phyloP scores from a whole-genome alignment of 768 basidiomycete genomes.

The Termitomyces sp. region DNA sequence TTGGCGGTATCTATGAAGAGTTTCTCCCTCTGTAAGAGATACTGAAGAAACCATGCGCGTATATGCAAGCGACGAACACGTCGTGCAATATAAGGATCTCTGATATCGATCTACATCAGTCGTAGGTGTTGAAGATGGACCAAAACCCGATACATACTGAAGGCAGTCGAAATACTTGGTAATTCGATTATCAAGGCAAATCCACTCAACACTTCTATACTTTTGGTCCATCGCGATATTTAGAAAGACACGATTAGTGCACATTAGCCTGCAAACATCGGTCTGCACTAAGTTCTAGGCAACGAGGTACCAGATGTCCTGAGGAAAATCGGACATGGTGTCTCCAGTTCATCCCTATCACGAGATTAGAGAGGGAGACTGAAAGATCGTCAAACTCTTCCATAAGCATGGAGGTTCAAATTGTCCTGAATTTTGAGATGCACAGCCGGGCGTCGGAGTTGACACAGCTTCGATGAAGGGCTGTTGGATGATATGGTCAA shows the following conservation, averaged over 20 bases:
- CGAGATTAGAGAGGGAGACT: background rate
- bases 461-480: background rate
- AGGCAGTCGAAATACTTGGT: slow-evolving; percentile 22
- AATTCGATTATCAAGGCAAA: slow-evolving; percentile 24
- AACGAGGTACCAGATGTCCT: slow-evolving; percentile 31
- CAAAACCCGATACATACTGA: slow-evolving; percentile 19
- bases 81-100: too few relatives aligned
- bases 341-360: background rate
- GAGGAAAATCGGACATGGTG: slow-evolving; percentile 19
- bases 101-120: too few relatives aligned
- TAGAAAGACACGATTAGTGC: slow-evolving; percentile 28
- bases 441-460: background rate
- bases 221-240: slow-evolving; percentile 23
- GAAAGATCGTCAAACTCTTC: background rate
- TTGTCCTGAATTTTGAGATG: too few relatives aligned
- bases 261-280: slow-evolving; percentile 16
- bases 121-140: background rate
- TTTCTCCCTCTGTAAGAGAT: slow-evolving; percentile 21
- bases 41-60: slow-evolving; percentile 38
- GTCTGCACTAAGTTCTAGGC: slow-evolving; percentile 12
- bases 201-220: slow-evolving; percentile 30
- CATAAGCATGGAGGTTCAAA: background rate
- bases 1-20: too few relatives aligned
- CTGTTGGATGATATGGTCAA: background rate
- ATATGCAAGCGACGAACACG: slow-evolving; percentile 32